These are phyloP conservation scores for Citrus inodora DNA, from an alignment of 345 rosid species.

Conservation along the genomic window DNA sequence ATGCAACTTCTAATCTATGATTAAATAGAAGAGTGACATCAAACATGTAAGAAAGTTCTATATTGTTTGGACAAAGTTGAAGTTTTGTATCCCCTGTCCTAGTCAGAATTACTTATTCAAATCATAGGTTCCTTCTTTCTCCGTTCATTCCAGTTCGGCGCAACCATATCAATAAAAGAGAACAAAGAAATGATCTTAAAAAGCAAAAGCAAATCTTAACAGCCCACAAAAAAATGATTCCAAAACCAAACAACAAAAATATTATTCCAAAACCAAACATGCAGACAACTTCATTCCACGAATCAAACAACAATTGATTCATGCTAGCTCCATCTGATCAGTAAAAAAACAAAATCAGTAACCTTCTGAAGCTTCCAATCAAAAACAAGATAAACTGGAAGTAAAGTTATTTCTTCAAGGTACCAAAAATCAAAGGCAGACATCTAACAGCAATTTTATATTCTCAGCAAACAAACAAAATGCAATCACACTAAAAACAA, in stretches of 20 bases:
- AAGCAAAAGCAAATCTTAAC: neutral
- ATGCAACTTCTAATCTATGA: neutral
- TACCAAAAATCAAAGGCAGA: constrained; percentile 1
- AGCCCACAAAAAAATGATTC: neutral
- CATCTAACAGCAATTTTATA: constrained; percentile 11
- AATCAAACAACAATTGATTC: constrained; percentile 6
- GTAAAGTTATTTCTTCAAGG: constrained; percentile 7
- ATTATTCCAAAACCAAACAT: neutral
- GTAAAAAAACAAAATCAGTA: neutral
- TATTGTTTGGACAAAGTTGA: neutral
- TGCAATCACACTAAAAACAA: constrained; percentile 1
- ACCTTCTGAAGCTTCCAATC: neutral
- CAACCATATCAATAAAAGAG: neutral
- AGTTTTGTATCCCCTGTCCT: neutral
- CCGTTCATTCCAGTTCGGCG: neutral
- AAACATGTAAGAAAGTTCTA: neutral
- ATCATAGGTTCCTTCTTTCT: neutral
- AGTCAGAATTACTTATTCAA: constrained; percentile 2
- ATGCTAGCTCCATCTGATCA: constrained; percentile 7
- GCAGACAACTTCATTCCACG: neutral
- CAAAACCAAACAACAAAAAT: neutral
- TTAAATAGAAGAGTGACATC: neutral
- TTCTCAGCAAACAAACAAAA: constrained; percentile 12
- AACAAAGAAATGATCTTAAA: neutral
- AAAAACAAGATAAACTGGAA: neutral